A percentile compares a stretch with the other conserved stretches of the same genome.
phyloP scores from a whole-genome alignment of 164 flowering plant species.

The Stephania japonica region DNA sequence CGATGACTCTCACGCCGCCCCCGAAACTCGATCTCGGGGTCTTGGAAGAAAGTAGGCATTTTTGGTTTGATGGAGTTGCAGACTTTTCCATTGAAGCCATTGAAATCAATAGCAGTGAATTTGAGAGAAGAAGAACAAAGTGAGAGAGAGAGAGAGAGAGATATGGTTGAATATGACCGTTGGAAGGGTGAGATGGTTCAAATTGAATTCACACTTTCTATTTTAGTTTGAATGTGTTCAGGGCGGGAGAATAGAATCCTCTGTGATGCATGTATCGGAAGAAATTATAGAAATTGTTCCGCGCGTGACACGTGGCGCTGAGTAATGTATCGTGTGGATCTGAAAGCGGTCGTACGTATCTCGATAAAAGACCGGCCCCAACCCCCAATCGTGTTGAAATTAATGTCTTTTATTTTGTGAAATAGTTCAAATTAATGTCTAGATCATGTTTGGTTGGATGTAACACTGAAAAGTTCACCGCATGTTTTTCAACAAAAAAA shows the following conservation, averaged over 20 bases:
- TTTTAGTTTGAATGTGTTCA: background rate
- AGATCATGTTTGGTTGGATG: background rate
- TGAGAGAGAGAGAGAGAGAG: background rate
- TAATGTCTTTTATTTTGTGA: background rate
- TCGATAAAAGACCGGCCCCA: too few relatives aligned
- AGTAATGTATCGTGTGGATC: too few relatives aligned
- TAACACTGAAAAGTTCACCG: background rate
- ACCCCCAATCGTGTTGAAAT: too few relatives aligned
- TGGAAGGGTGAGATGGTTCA: background rate
- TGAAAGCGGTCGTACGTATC: too few relatives aligned
- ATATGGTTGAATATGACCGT: background rate
- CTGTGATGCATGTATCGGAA: background rate
- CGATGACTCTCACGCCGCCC: slow-evolving; percentile 68
- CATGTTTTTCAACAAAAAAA: too few relatives aligned
- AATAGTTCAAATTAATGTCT: too few relatives aligned
- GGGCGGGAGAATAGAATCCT: background rate
- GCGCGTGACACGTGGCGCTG: background rate
- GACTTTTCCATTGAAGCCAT: slow-evolving; percentile 17
- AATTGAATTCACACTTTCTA: background rate
- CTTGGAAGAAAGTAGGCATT: slow-evolving; percentile 17
- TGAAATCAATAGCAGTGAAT: background rate
- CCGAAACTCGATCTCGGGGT: slow-evolving; percentile 14
- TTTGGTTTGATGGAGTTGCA: slow-evolving; percentile 14
- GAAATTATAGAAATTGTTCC: too few relatives aligned
- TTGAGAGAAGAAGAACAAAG: background rate